A percentile compares a stretch with the other conserved stretches of the same genome.
These are phyloP conservation scores for Dothideomycetes sp. DNA, from an alignment of 2,329 filamentous ascomycete genomes.

Conservation along the genomic window DNA sequence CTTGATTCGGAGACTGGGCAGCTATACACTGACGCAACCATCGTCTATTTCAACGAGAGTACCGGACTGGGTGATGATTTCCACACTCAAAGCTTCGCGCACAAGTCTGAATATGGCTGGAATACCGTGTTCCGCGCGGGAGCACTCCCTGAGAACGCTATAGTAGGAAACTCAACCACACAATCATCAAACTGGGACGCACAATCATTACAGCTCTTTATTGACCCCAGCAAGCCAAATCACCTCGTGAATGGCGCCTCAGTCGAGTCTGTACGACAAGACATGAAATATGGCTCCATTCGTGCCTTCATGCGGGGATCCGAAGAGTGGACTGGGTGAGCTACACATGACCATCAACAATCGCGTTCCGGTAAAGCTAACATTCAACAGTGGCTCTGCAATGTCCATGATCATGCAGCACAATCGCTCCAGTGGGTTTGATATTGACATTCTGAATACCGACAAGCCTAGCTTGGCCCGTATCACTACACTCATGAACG, in stretches of 20 bases:
- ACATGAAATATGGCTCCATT: conserved; percentile 39
- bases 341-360: too few species aligned
- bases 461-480: conserved; percentile 27
- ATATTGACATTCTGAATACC: conserved; percentile 36
- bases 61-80: conserved; percentile 23
- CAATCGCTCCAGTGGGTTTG: conserved; percentile 32
- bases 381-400: conserved; percentile 25
- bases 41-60: conserved; percentile 42
- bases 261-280: conserved; percentile 31
- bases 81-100: conserved; percentile 27
- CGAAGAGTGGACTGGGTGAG: conserved; percentile 3
- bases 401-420: conserved; percentile 35
- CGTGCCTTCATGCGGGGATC: conserved; percentile 27
- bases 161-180: conserved; percentile 16
- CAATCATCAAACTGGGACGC: background rate
- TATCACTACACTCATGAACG: conserved; percentile 27
- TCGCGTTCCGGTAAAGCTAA: too few species aligned
- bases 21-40: conserved; percentile 36
- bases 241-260: conserved; percentile 34
- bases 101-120: conserved; percentile 37
- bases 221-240: conserved; percentile 9
- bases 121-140: conserved; percentile 33
- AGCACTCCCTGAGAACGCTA: conserved; percentile 29
- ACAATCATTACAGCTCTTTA: conserved; percentile 1
- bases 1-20: conserved; percentile 26